Base-by-base conservation (phyloP, 371 early-diverging fungal species). In the Dichotomocladium elegans region DNA sequence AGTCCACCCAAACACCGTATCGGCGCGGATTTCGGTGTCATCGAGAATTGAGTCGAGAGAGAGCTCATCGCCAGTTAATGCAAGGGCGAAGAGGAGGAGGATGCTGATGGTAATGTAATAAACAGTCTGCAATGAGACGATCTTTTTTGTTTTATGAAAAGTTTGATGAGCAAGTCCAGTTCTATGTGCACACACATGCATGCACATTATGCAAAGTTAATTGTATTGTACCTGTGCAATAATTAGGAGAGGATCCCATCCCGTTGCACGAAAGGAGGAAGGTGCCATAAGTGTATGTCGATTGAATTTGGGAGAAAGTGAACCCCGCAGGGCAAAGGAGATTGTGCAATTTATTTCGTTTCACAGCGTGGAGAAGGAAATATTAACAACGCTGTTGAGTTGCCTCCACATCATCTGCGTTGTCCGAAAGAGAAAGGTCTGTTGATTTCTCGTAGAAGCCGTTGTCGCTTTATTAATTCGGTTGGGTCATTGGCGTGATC, bases 1-100 rank as follows among this genome's bases (percentile, higher is more conserved):
- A 2, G 82, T 74, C 89, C 90, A 88, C 6, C 93, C 91, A 40
- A 86, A 72, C 0, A 83, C 82, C 11, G 85, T 87, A 48, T 88
- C 90, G 4, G 73, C 74, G 31, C 85, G 74, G 21, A 89, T 73
- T 51, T 83, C 84, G 29, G 57, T 60, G 57, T 79, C 82, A 56
- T 69, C 66, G 31, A 92, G 76, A 22, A 91, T 66, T 27, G 85
- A 78, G 60, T 88, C 82, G 42, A 91, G 74, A 1, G 88, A 82
- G 19, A 85, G 59, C 40, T 79, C 83, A 3, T 72, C 58, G 8
- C 90, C 91, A 21, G 81, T 83, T 21, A 90, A 63, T 14, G 70
- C 61, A 45, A 84, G 80, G 15, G 83, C 68, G 22, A 77, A 55
- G 24, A 75, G 64, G 7, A 86, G 68, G 12, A 84, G 53, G 48